Base-by-base conservation (phyloP, 2,329 filamentous ascomycete species). In the Aspergillus hiratsukae region DNA sequence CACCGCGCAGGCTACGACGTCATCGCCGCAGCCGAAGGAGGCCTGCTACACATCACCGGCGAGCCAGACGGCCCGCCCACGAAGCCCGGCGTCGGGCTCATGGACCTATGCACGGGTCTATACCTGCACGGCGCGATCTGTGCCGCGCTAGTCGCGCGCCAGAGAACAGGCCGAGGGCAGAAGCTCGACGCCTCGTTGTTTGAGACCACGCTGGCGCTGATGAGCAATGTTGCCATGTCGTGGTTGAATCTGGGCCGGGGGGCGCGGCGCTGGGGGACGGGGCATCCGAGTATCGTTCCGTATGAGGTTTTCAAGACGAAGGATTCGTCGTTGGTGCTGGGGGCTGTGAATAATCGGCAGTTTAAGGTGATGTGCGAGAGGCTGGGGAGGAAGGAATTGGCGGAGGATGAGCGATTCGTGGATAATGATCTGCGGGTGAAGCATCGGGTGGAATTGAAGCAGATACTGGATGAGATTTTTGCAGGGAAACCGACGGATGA, bases 261-360 rank as follows among this genome's bases (percentile, higher is more conserved):
- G 58, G 74, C 73, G 0, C 63, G 75, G 52, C 71, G 77, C 9
- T 79, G 73, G 68, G 78, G 78, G 3, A 77, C 75, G 5, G 74
- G 69, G 23, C 78, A 81, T 66, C 77, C 78, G 1, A 78, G 71
- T 37, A 75, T 80, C 31, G 78, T 77, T 10, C 78, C 78, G 1
- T 81, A 80, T 52, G 71, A 79, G 55, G 75, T 75, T 0, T 80
- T 90, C 72, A 81, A 84, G 66, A 90, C 87, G 3, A 83, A 82
- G 54, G 86, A 91, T 59, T 85, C 86, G n/a, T 83, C 85, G 56
- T 80, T 90, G 37, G 79, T 91, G 21, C 80, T 89, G 49, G 87
- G 87, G 4, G 87, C 87, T 28, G 87, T 86, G n/a, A 90, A 90
- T 63, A 85, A 89, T 66, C 80, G 83, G 5, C 78, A 90, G 1